Conservation (phyloP, 768 basidiomycete genomes). For the Suillus tomentosus region DNA sequence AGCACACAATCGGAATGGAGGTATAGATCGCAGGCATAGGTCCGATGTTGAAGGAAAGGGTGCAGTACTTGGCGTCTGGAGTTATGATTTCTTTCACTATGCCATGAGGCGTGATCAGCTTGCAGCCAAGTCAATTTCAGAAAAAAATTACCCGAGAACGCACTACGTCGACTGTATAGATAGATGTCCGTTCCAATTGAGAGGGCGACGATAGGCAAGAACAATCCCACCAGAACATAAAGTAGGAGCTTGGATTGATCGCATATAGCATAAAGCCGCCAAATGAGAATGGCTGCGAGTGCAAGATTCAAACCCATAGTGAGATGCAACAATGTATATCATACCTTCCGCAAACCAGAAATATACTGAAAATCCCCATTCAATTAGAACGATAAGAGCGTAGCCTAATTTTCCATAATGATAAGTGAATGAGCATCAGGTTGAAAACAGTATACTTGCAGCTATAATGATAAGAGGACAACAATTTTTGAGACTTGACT, state of each 20-base stretch:
- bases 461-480: background rate
- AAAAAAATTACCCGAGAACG: background rate
- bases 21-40: slow-evolving; percentile 5
- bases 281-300: slow-evolving; percentile 1
- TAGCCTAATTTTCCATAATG: background rate
- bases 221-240: background rate
- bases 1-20: background rate
- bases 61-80: background rate
- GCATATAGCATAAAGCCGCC: background rate
- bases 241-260: background rate
- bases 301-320: background rate
- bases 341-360: slow-evolving; percentile 5
- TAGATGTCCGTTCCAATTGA: background rate
- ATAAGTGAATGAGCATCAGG: background rate
- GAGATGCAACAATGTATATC: background rate
- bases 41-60: background rate
- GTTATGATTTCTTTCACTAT: background rate
- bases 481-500: background rate
- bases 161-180: background rate
- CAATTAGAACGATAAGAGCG: background rate
- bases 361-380: background rate
- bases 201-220: background rate
- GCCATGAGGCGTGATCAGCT: background rate
- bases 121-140: background rate
- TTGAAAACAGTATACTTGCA: background rate